Conservation (phyloP, 1,284 basidiomycete species). For the Apiotrichum laibachii region DNA sequence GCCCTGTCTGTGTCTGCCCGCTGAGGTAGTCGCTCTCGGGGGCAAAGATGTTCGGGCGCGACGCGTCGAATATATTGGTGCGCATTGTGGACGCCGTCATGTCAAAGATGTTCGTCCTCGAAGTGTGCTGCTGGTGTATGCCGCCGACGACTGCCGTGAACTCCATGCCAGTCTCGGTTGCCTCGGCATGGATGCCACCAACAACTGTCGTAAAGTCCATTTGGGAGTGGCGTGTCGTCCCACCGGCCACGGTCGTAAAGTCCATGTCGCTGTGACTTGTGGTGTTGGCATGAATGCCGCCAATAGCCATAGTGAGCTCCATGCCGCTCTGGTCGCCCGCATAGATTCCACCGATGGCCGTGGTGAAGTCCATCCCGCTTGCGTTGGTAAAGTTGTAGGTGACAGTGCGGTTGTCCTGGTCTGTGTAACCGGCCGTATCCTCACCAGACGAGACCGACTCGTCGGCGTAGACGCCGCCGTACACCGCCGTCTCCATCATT, state of each 20-base stretch:
- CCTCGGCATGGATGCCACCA: conserved; percentile 5
- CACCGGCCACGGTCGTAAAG: not conserved
- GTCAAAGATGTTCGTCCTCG: not conserved
- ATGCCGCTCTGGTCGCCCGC: conserved; percentile 22
- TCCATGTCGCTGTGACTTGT: not conserved
- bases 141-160: conserved; percentile 11
- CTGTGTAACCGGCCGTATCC: conserved; percentile 5
- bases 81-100: not conserved
- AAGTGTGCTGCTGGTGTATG: not conserved
- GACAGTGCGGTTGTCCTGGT: conserved; percentile 3
- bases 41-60: conserved; percentile 9
- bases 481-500: conserved; percentile 47
- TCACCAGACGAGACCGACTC: conserved; percentile 28
- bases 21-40: not conserved
- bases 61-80: conserved; percentile 13
- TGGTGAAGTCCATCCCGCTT: conserved; percentile 43
- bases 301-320: conserved; percentile 15
- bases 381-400: conserved; percentile 9
- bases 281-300: conserved; percentile 7
- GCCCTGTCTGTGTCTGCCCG: not conserved
- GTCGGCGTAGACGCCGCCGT: conserved; percentile 42
- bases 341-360: conserved; percentile 42
- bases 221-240: too few relatives aligned
- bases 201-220: conserved; percentile 9
- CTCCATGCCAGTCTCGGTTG: conserved; percentile 4